Base-by-base conservation (phyloP, 2,329 filamentous ascomycete species). In the Penicillium sp. region DNA sequence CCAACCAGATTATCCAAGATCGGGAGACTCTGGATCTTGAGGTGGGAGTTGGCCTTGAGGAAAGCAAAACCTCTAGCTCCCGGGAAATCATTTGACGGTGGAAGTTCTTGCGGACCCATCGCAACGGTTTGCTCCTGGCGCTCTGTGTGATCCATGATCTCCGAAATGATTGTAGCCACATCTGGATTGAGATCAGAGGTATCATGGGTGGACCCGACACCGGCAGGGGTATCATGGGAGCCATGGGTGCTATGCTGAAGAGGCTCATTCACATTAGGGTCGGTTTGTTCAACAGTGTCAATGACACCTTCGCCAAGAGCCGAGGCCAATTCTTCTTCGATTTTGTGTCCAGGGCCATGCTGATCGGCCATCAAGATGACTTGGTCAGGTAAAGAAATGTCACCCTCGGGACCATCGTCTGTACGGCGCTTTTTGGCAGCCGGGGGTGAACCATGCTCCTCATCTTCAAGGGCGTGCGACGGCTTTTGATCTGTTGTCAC, bases 1-100 rank as follows among this genome's bases (percentile, higher is more conserved):
- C 78, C 63, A 72, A 85, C 82, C 65, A 86, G 65, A 58, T 84
- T 85, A 56, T 86, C 83, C 19, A 87, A 70, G 30, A 85, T 82
- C 9, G 83, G 79, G 30, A 87, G 67, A 66, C 82, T 85, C 59
- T 85, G 79, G 18, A 84, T 78, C 63, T 82, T 82, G 58, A 84
- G 65, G 39, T 75, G 72, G 7, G 73, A 73, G 52, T 74, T 76
- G 39, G 74, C 73, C 55, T 76, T 76, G 27, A 75, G 64, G 55
- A 74, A 74, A 14, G 69, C 69, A 56, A 73, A 63, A 14, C 65
- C 69, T 51, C 70, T 70, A 10, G 68, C 63, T 23, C 69, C 65
- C 1, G 64, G 55, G 41, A 69, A 67, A 10, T 66, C 69, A 16
- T 61, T 49, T 10, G 60, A 61, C 6, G 69, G 64, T n/a, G 60